Evolutionary conservation across 495 filamentous ascomycete species (phyloP).

Genomic region (Cetradonia linearis): DNA sequence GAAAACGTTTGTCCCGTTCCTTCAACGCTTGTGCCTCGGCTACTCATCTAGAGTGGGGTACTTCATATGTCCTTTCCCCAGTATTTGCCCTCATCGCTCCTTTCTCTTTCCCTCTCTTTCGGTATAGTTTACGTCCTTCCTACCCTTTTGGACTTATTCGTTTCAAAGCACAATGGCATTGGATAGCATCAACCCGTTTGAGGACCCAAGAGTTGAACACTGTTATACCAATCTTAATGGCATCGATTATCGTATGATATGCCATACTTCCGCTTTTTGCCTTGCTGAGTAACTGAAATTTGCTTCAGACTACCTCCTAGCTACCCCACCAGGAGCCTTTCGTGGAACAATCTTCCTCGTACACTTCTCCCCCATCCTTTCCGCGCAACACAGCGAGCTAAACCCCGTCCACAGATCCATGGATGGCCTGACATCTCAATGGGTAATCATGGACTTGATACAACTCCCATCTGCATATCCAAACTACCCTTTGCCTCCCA

Average conservation of each 20-base stretch:
- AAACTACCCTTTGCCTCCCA: background rate
- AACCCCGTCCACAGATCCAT: constrained; percentile 41
- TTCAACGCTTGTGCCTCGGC: constrained; percentile 9
- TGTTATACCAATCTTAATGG: constrained; percentile 51
- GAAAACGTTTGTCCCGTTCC: background rate
- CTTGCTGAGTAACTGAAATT: background rate
- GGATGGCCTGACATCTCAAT: constrained; percentile 60
- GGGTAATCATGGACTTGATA: constrained; percentile 26
- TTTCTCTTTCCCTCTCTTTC: background rate
- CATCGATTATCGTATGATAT: constrained; percentile 47
- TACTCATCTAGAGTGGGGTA: background rate
- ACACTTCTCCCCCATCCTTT: constrained; percentile 9
- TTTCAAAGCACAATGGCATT: constrained; percentile 33
- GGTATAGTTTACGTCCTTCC: background rate
- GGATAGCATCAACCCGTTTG: constrained; percentile 49
- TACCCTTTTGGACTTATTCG: background rate
- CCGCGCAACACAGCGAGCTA: background rate
- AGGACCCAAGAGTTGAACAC: constrained; percentile 53
- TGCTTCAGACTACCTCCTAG: constrained; percentile 52
- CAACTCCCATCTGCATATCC: background rate
- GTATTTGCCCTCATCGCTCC: background rate
- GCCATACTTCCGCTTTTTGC: background rate
- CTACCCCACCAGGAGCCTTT: constrained; percentile 42
- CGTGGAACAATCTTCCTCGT: constrained; percentile 59
- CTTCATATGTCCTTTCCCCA: background rate